Base-by-base conservation (phyloP, 2,329 filamentous ascomycete genomes). In the Podosphaera fusca region DNA sequence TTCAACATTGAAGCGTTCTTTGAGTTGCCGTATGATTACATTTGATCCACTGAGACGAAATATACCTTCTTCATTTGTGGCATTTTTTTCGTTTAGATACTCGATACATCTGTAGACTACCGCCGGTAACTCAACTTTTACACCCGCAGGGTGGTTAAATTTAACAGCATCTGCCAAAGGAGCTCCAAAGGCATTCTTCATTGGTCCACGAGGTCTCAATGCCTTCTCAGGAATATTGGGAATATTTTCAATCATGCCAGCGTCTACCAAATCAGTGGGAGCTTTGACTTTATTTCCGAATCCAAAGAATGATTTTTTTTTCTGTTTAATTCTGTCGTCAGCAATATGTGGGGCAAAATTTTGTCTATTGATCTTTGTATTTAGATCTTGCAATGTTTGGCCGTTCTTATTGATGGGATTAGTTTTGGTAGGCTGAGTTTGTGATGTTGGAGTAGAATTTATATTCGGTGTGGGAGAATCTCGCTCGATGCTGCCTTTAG, bases 31-130 rank as follows among this genome's bases (percentile, higher is more conserved):
- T 70, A 98, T 94, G 55, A 95, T 83, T 57, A 94, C 79, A 66
- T 95, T 96, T 0, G 90, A 96, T n/a, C 92, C 92, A 68, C 89
- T 96, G 47, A 98, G 75, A 55, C 92, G 82, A 75, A 98, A 98
- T 47, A 98, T 95, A 49, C 92, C 92, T 69, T 98, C 92, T 68
- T 98, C 92, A 4, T 75, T 75, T 53, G 84, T 76, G 9, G 89
- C 92, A 60, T 85, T 80, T 71, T 89, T 89, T 5, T 80, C 77
- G 62, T 87, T 84, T 21, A 98, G 76, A 68, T 95, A 98, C 68
- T 96, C 87, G 60, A 98, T 85, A 67, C 88, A 95, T 58, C 92
- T 83, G 70, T 94, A 98, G 7, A 96, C 87, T 2, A 98, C 92
- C 5, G 90, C 86, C 1, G 92, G 92, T 34, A 98, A 73, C 34